Percentiles rank a stretch among this genome's conserved stretches.
Conservation (phyloP, 495 filamentous ascomycete species). For the Amniculicola lignicola region DNA sequence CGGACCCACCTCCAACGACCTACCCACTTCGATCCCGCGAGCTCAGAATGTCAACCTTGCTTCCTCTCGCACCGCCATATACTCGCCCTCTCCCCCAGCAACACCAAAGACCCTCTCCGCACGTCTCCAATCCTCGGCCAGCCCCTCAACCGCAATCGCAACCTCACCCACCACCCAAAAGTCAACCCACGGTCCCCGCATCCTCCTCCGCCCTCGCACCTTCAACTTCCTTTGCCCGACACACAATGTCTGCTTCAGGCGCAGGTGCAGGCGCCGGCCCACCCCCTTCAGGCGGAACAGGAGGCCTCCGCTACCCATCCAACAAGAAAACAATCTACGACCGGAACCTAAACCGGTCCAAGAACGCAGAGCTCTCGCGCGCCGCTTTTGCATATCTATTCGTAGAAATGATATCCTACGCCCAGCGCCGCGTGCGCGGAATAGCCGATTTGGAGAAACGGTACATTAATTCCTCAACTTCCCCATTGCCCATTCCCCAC, state of each 20-base stretch:
- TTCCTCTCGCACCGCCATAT: neutral
- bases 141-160: neutral
- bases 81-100: neutral
- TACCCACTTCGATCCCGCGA: neutral
- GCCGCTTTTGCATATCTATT: conserved; percentile 95
- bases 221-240: too few relatives aligned
- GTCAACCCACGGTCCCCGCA: conserved; percentile 42
- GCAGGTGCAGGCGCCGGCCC: too few relatives aligned
- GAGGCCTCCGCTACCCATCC: conserved; percentile 91
- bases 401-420: conserved; percentile 94
- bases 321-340: conserved; percentile 98
- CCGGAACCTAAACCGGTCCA: conserved; percentile 83
- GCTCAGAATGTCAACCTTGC: neutral
- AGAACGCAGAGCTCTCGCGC: conserved; percentile 81
- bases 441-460: conserved; percentile 91
- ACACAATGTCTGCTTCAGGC: too few relatives aligned
- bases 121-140: neutral
- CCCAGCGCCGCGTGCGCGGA: conserved; percentile 81
- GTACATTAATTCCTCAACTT: conserved; percentile 46
- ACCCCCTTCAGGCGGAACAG: too few relatives aligned
- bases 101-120: neutral
- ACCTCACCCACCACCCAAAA: conserved; percentile 8
- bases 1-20: neutral
- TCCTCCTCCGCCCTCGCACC: too few relatives aligned
- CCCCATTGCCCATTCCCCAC: conserved; percentile 5